Conservation (phyloP, 192 early-diverging fungal species). For the Funneliformis mosseae region DNA sequence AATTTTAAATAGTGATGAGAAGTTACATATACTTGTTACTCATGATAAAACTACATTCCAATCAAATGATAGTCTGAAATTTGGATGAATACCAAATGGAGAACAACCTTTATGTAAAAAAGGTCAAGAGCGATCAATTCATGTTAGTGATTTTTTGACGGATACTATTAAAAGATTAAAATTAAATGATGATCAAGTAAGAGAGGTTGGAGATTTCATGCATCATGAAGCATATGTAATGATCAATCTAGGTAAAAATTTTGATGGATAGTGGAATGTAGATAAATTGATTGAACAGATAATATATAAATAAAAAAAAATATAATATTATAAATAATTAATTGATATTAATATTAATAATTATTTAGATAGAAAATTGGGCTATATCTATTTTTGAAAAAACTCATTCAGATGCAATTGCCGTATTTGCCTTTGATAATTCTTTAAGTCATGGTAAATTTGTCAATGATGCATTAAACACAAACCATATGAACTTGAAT, state of each 20-base stretch:
- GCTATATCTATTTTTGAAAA: conserved; percentile 33
- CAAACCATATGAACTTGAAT: background rate
- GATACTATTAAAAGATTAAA: conserved; percentile 13
- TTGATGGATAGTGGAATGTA: conserved; percentile 31
- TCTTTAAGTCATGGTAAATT: conserved; percentile 30
- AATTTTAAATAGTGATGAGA: background rate
- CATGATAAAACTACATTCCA: conserved; percentile 33
- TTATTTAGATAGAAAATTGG: too few relatives aligned
- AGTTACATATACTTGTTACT: conserved; percentile 27
- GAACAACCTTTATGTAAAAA: conserved; percentile 31
- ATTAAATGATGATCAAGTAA: background rate
- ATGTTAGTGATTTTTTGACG: conserved; percentile 29
- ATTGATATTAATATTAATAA: too few relatives aligned
- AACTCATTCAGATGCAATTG: background rate
- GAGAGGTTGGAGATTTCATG: background rate
- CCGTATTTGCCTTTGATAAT: conserved; percentile 35
- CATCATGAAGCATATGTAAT: background rate
- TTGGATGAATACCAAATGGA: conserved; percentile 5
- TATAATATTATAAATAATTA: too few relatives aligned
- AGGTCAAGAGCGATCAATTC: conserved; percentile 21
- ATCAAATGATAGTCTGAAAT: conserved; percentile 22
- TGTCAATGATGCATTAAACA: conserved; percentile 37
- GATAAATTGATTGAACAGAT: conserved; percentile 29
- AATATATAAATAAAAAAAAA: background rate
- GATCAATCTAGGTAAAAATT: conserved; percentile 5